Conservation (phyloP, 2,329 filamentous ascomycete species). For the Monilinia aucupariae region DNA sequence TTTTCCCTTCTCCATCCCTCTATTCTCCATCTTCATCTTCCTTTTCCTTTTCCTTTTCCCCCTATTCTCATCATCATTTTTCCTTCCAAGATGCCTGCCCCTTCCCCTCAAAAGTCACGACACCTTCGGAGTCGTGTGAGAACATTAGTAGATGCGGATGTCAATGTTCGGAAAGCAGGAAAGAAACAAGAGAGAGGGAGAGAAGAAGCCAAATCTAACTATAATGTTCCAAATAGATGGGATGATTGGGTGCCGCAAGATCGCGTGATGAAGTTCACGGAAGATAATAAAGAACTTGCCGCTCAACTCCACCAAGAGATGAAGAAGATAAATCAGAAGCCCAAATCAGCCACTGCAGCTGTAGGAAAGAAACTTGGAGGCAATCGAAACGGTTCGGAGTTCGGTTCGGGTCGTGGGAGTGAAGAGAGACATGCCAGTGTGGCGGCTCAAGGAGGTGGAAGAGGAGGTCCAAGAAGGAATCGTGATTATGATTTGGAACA, state of each 20-base stretch:
- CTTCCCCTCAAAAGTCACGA: neutral
- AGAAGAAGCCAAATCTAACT: constrained; percentile 4
- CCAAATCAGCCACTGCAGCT: constrained; percentile 48
- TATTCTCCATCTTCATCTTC: neutral
- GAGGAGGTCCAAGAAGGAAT: constrained; percentile 65
- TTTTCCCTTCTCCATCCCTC: no score
- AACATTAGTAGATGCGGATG: neutral
- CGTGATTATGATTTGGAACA: constrained; percentile 79
- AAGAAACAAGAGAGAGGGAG: neutral
- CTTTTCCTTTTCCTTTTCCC: neutral
- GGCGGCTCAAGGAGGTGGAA: constrained; percentile 47
- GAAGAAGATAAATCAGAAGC: constrained; percentile 40
- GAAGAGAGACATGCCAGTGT: constrained; percentile 66
- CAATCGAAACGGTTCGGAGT: constrained; percentile 48
- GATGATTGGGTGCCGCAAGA: constrained; percentile 97
- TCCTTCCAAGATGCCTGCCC: neutral
- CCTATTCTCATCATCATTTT: neutral
- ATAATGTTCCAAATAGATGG: constrained; percentile 47
- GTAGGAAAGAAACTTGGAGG: constrained; percentile 53
- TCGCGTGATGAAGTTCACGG: constrained; percentile 86
- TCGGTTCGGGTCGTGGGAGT: constrained; percentile 64
- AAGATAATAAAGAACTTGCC: constrained; percentile 90
- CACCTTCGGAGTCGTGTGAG: neutral
- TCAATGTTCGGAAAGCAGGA: neutral
- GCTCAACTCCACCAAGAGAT: constrained; percentile 64